phyloP scores from a whole-genome alignment of 208 protist genomes.

The Acanthamoeba sp. region DNA sequence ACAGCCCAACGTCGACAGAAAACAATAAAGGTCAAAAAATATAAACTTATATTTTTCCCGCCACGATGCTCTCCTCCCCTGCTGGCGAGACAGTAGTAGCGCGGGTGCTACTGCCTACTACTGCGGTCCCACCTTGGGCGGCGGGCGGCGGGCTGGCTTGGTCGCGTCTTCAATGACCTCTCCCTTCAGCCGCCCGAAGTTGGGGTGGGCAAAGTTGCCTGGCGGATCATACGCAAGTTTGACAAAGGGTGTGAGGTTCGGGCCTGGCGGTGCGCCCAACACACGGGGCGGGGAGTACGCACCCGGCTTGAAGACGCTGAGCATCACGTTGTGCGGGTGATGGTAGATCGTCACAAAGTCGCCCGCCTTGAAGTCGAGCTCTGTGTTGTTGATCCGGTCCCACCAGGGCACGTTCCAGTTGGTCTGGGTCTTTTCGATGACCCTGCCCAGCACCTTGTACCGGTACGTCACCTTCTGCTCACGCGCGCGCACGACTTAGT shows the following conservation, averaged over 20 bases:
- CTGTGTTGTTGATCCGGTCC: constrained; percentile 50
- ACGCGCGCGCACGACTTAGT: neutral
- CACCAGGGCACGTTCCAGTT: constrained; percentile 43
- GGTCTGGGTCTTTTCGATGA: constrained; percentile 52
- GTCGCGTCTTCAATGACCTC: constrained; percentile 58
- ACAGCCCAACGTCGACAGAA: neutral
- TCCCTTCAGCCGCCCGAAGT: constrained; percentile 22
- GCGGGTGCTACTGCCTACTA: too few relatives aligned
- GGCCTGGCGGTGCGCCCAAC: neutral
- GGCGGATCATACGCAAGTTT: neutral
- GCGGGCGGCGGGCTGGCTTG: neutral
- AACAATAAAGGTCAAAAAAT: neutral
- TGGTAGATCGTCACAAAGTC: constrained; percentile 31
- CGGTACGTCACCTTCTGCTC: constrained; percentile 37
- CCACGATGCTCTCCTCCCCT: neutral
- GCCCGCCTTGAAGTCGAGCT: constrained; percentile 44
- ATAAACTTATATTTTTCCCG: neutral
- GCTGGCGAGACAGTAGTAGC: too few relatives aligned
- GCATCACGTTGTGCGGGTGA: constrained; percentile 47
- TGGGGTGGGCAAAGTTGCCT: constrained; percentile 40
- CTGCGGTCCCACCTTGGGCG: neutral
- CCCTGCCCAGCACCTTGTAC: constrained; percentile 58
- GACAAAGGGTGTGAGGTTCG: neutral
- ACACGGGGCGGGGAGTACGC: neutral
- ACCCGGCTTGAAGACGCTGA: constrained; percentile 23